These are phyloP conservation scores for Endothia cerciana DNA, from an alignment of 2,329 filamentous ascomycete genomes.

Conservation along the genomic window DNA sequence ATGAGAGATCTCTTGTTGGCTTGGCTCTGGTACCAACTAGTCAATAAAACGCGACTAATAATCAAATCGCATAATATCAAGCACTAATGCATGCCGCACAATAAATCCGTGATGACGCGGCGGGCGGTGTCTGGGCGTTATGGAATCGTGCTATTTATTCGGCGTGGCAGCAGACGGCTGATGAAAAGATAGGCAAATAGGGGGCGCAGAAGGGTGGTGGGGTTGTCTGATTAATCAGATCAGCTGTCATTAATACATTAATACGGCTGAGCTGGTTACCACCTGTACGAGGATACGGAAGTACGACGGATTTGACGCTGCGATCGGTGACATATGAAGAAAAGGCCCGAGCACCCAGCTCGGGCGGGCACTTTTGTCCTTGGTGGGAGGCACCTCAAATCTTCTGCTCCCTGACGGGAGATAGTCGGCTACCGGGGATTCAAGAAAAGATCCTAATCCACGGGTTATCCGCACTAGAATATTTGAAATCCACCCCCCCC, in stretches of 20 bases:
- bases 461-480: neutral
- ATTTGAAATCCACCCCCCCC: neutral
- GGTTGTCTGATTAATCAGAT: conserved; percentile 11
- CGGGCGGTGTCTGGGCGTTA: conserved; percentile 3
- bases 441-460: neutral
- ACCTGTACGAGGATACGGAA: conserved; percentile 2
- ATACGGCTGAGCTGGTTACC: conserved; percentile 2
- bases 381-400: neutral
- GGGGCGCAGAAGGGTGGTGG: conserved; percentile 11
- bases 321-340: neutral
- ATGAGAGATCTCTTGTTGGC: conserved; percentile 1
- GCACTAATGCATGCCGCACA: conserved; percentile 1
- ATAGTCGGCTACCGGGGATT: neutral
- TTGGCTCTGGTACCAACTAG: conserved; percentile 2
- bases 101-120: conserved; percentile 13
- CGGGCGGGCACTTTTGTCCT: neutral
- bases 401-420: neutral
- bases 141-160: conserved; percentile 7
- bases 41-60: conserved; percentile 5
- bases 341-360: neutral
- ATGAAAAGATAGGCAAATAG: neutral
- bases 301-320: neutral
- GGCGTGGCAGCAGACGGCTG: neutral
- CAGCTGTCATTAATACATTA: conserved; percentile 16
- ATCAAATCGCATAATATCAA: conserved; percentile 9